These are phyloP conservation scores for Neurospora hispaniola DNA, from an alignment of 495 filamentous ascomycete genomes.

Conservation along the genomic window DNA sequence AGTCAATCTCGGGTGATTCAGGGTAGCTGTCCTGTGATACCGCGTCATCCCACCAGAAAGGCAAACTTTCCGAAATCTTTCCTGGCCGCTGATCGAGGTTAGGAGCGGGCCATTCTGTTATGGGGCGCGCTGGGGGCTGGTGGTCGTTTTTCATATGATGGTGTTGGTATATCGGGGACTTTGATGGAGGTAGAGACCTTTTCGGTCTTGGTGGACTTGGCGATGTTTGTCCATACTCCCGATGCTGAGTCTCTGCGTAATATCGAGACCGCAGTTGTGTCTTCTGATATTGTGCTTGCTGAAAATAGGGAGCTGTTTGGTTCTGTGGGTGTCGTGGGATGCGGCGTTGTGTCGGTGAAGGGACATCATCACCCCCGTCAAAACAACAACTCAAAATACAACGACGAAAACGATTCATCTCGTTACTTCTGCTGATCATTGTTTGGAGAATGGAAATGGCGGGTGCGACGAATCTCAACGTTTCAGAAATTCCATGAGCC, in stretches of 20 bases:
- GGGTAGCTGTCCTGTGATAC: neutral
- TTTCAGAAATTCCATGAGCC: neutral
- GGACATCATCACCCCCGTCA: neutral
- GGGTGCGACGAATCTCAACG: neutral
- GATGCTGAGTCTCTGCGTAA: neutral
- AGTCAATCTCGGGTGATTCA: neutral
- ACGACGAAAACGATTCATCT: neutral
- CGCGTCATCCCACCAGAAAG: neutral
- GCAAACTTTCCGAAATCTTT: neutral
- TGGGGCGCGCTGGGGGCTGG: neutral
- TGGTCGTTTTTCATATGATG: neutral
- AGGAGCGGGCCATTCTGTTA: neutral
- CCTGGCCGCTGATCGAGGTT: neutral
- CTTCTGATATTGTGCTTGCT: neutral
- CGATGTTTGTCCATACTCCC: neutral
- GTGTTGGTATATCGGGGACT: too few relatives aligned
- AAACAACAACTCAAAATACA: neutral
- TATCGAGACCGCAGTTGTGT: neutral
- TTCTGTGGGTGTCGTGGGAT: neutral
- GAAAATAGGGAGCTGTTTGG: neutral
- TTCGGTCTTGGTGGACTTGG: neutral
- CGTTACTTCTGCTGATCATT: neutral
- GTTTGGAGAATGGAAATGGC: neutral
- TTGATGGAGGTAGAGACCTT: neutral
- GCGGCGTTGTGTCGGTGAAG: neutral